These are phyloP conservation scores for Gentiana straminea DNA, from an alignment of 257 asterid genomes.

Conservation along the genomic window DNA sequence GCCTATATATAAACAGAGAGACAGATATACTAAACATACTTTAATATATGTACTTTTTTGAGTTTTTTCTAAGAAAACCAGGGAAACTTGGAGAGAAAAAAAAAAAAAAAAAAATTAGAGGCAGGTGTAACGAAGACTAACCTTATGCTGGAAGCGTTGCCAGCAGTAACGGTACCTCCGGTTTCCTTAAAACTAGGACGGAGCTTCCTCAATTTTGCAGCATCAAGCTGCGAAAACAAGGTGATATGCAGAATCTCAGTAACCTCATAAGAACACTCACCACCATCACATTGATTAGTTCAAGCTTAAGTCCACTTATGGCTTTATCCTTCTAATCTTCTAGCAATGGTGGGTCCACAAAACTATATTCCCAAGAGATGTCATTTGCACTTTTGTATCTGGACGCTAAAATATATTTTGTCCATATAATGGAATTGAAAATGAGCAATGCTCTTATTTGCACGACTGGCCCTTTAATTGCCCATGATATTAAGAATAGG, in stretches of 20 bases:
- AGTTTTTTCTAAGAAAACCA: too few species aligned
- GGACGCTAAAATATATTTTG: neutral
- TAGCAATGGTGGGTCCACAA: neutral
- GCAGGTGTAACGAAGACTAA: conserved; percentile 1
- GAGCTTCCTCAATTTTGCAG: conserved; percentile 84
- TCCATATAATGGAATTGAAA: neutral
- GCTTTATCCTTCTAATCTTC: neutral
- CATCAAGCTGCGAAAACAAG: conserved; percentile 65
- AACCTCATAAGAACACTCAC: neutral
- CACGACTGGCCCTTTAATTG: too few species aligned
- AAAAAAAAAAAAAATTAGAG: neutral
- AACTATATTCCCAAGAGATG: neutral
- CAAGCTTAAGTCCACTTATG: neutral
- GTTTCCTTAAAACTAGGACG: conserved; percentile 96
- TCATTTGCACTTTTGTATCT: neutral
- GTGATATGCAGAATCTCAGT: conserved; percentile 4
- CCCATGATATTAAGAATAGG: too few species aligned
- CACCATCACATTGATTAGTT: neutral
- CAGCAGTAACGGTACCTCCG: conserved; percentile 96
- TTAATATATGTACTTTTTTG: too few species aligned
- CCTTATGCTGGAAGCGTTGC: conserved; percentile 99
- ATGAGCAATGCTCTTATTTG: neutral
- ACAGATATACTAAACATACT: too few species aligned
- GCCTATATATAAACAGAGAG: too few species aligned
- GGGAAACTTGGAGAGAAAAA: neutral